These are phyloP conservation scores for Butyriboletus appendiculatus DNA, from an alignment of 1,284 basidiomycete species.

Conservation along the genomic window DNA sequence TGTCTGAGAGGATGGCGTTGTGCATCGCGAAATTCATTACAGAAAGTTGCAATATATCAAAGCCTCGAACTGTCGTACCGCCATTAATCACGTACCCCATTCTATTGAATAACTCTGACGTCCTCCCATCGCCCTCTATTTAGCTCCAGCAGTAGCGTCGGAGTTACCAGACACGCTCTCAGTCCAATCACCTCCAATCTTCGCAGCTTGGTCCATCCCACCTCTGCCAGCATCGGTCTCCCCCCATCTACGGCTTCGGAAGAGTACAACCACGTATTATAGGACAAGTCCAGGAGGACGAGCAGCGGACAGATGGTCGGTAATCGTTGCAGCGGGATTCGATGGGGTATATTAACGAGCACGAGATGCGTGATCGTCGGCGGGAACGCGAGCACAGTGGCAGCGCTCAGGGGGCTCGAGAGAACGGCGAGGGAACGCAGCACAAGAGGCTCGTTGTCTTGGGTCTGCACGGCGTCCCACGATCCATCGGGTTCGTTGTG, in stretches of 20 bases:
- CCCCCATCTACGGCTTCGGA: conserved; percentile 4
- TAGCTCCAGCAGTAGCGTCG: conserved; percentile 43
- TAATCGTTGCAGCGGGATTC: conserved; percentile 53
- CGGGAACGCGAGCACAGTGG: conserved; percentile 50
- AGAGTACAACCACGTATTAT: conserved; percentile 58
- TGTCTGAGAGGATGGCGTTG: neutral
- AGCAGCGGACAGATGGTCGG: conserved; percentile 62
- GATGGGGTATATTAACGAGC: conserved; percentile 47
- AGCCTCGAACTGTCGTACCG: neutral
- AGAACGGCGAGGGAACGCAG: conserved; percentile 45
- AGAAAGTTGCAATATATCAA: neutral
- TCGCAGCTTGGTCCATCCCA: conserved; percentile 58
- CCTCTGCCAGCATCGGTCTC: conserved; percentile 44
- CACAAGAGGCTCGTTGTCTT: conserved; percentile 26
- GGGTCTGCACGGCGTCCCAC: conserved; percentile 25
- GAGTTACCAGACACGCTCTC: conserved; percentile 48
- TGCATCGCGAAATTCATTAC: neutral
- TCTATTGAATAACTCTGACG: conserved; percentile 48
- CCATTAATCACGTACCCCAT: neutral
- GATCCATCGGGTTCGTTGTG: conserved; percentile 2
- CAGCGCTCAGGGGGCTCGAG: conserved; percentile 35
- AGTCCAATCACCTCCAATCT: conserved; percentile 54
- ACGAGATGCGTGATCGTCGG: conserved; percentile 59
- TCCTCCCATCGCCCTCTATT: conserved; percentile 67
- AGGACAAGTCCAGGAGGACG: conserved; percentile 65